phyloP scores from a whole-genome alignment of 371 early-diverging fungal genomes.

The Mucor plumbeus region DNA sequence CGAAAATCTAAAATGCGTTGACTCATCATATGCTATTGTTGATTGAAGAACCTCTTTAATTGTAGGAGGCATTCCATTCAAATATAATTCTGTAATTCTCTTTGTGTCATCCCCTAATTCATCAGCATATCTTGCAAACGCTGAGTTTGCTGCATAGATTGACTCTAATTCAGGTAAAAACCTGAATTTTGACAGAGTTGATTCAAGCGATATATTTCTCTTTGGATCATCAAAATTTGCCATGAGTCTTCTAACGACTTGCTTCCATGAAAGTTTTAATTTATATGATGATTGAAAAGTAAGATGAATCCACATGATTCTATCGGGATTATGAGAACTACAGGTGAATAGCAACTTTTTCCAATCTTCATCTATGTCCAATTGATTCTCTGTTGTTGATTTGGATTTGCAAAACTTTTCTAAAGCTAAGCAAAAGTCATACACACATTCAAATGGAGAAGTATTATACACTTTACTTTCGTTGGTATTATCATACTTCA shows the following conservation, averaged over 20 bases:
- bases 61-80: neutral
- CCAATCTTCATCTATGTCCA: conserved; percentile 23
- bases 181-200: neutral
- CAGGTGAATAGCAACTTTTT: conserved; percentile 10
- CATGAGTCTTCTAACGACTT: conserved; percentile 21
- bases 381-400: neutral
- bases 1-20: conserved; percentile 9
- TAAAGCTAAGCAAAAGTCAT: conserved; percentile 23
- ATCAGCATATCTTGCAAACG: conserved; percentile 9
- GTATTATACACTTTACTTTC: neutral
- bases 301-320: conserved; percentile 26
- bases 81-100: neutral
- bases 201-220: neutral
- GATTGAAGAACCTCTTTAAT: neutral
- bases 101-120: conserved; percentile 12
- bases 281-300: conserved; percentile 6
- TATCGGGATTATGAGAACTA: conserved; percentile 16
- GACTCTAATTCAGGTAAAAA: neutral
- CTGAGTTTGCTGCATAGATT: conserved; percentile 10
- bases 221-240: conserved; percentile 19
- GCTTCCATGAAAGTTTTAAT: conserved; percentile 14
- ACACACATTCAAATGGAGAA: conserved; percentile 21
- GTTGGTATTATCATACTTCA: neutral
- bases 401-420: conserved; percentile 14
- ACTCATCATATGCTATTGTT: conserved; percentile 17